Evolutionary conservation across 1,284 basidiomycete species (phyloP), one percentile per base, ranked within the genome.

Genomic region (Ganoderma leucocontextum): DNA sequence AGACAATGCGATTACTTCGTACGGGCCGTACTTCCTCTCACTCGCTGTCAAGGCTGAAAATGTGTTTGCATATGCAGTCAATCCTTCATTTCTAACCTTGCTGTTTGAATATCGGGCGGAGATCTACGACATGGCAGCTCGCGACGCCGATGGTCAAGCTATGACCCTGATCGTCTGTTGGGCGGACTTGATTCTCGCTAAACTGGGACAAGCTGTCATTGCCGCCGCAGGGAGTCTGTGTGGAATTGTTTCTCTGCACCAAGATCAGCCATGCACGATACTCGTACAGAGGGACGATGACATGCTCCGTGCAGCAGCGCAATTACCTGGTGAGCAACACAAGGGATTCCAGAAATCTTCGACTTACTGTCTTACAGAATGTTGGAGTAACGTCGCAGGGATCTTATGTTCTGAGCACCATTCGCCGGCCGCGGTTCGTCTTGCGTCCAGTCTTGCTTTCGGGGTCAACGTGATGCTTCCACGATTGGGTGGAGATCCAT

Each of bases 151-250:
- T 13, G 69, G 72, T 29, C 64, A 72, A 12, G 39, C 49, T 3
- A 65, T 78, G 25, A 78, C 81, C 2, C 76, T 81, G 7, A 70
- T 86, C 35, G 78, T 89, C 60, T 90, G 86, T 74, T 92, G 89
- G 89, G 86, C 88, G 7, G 91, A 93, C 68, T 77, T 83, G 57
- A 67, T 92, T 25, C 76, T 93, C n/a, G 83, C 84, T 5, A 87
- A 83, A 72, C 75, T 92, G 5, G 82, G 84, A 22, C 80, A 84
- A 41, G 79, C 83, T 12, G 75, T 81, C n/a, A 67, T 81, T 4
- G 64, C 75, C 36, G 79, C 84, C 3, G 76, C 78, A 1, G 82
- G 82, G 4, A 72, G 63, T 4, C 41, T 63, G 15, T 47, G 47
- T 36, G 49, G 52, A 8, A 41, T 70, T 1, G 7, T 17, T 1